phyloP scores from a whole-genome alignment of 306 rosid species.

The Dalbergia oliveri region DNA sequence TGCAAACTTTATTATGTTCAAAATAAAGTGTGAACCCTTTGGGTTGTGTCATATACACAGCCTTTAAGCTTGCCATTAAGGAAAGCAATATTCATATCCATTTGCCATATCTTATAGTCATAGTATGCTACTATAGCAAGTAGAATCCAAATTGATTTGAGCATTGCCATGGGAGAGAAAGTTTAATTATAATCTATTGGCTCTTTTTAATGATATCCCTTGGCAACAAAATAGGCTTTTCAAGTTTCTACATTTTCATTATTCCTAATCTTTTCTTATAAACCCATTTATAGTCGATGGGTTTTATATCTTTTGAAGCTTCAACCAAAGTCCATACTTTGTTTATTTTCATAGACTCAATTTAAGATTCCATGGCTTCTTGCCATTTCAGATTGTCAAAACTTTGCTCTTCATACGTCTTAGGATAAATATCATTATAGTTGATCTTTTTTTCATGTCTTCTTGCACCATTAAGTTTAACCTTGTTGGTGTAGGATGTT shows the following conservation, averaged over 20 bases:
- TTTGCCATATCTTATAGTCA: too few species aligned
- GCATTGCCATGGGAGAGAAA: neutral
- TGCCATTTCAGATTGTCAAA: too few species aligned
- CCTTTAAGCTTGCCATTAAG: neutral
- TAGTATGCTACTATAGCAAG: too few species aligned
- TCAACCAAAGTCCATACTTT: neutral
- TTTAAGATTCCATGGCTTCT: slow-evolving; percentile 15
- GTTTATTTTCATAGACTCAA: neutral
- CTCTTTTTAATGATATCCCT: neutral
- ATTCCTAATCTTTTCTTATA: neutral
- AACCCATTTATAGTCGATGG: neutral
- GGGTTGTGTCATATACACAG: too few species aligned
- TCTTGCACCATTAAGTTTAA: slow-evolving; percentile 5
- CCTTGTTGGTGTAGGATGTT: neutral
- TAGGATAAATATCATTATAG: too few species aligned
- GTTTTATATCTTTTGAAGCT: slow-evolving; percentile 18
- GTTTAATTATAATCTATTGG: neutral
- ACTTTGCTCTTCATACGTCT: slow-evolving; percentile 2
- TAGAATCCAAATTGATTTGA: neutral
- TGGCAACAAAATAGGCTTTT: neutral
- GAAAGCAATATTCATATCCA: neutral
- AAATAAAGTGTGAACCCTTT: neutral
- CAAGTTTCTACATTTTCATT: neutral
- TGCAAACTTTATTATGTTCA: neutral
- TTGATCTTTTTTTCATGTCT: too few species aligned